Evolutionary conservation across 1,284 basidiomycete species (phyloP).

Genomic region (Naganishia albida): DNA sequence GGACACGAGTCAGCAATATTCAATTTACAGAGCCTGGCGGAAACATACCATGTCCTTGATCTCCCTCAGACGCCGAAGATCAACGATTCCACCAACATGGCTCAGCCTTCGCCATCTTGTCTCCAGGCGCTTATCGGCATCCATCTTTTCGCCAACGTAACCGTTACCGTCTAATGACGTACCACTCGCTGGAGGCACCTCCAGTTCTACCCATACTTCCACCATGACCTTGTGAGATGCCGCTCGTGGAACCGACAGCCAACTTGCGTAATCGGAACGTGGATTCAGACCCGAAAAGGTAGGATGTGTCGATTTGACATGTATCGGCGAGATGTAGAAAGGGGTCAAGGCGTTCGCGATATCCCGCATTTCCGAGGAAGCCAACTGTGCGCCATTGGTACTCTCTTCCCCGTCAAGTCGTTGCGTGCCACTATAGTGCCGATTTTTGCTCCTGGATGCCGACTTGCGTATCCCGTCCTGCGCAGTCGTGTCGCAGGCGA

Average conservation of each 20-base stretch:
- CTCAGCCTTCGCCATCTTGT: slow-evolving; percentile 24
- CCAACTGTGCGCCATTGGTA: not conserved
- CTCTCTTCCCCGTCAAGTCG: not conserved
- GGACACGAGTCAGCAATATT: no score
- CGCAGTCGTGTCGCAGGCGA: not conserved
- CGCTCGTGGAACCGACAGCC: slow-evolving; percentile 41
- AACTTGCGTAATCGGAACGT: slow-evolving; percentile 49
- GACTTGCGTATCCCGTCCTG: not conserved
- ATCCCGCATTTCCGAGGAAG: slow-evolving; percentile 4
- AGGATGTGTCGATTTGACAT: slow-evolving; percentile 49
- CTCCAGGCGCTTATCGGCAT: slow-evolving; percentile 15
- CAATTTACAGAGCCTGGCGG: no score
- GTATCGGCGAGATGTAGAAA: slow-evolving; percentile 53
- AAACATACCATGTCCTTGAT: slow-evolving; percentile 29
- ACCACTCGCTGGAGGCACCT: slow-evolving; percentile 9
- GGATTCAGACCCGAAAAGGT: slow-evolving; percentile 44
- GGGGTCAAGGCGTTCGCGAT: slow-evolving; percentile 37
- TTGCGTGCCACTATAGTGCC: not conserved
- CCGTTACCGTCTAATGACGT: slow-evolving; percentile 31
- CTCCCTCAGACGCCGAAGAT: slow-evolving; percentile 36
- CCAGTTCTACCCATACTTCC: slow-evolving; percentile 48
- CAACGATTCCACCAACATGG: slow-evolving; percentile 28
- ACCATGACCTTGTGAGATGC: slow-evolving; percentile 40
- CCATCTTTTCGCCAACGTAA: slow-evolving; percentile 26
- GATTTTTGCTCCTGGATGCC: not conserved